phyloP scores from a whole-genome alignment of 2,329 filamentous ascomycete species.

The Mycosphaerella sp. region DNA sequence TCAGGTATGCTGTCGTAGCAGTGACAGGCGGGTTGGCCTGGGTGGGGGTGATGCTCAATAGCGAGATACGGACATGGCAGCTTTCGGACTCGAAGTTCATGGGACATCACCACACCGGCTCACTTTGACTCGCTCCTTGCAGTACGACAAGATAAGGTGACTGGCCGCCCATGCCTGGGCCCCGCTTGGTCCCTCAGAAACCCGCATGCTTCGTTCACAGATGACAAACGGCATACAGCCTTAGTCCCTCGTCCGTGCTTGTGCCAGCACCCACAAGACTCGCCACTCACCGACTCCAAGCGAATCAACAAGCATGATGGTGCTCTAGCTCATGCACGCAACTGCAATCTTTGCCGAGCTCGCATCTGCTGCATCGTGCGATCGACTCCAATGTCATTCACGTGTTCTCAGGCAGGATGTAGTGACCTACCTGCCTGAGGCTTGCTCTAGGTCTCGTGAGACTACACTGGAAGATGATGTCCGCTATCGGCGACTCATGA shows the following conservation, averaged over 20 bases:
- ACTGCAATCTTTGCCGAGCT: constrained; percentile 12
- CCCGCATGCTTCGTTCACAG: constrained; percentile 9
- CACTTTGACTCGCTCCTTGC: constrained; percentile 32
- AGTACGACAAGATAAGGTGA: constrained; percentile 45
- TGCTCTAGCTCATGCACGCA: constrained; percentile 11
- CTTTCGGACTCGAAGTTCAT: background rate
- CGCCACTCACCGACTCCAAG: constrained; percentile 11
- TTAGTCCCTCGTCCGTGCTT: constrained; percentile 11
- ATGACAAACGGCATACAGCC: constrained; percentile 4
- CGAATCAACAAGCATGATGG: constrained; percentile 9
- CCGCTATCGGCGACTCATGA: constrained; percentile 5
- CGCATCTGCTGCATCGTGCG: constrained; percentile 4
- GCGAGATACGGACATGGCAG: constrained; percentile 21
- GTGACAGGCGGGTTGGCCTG: constrained; percentile 36
- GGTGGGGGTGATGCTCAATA: constrained; percentile 36
- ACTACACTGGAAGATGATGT: background rate
- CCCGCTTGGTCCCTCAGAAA: constrained; percentile 7
- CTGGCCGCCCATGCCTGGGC: constrained; percentile 36
- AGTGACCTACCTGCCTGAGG: constrained; percentile 1
- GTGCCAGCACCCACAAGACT: constrained; percentile 1
- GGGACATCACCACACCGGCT: background rate
- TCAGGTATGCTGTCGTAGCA: constrained; percentile 38
- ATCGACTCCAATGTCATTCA: background rate
- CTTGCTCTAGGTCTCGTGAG: background rate
- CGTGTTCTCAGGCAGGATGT: background rate